Percentiles rank a stretch among this genome's conserved stretches.
These are phyloP conservation scores for Paecilomyces sp. DNA, from an alignment of 2,329 filamentous ascomycete genomes.

Conservation along the genomic window DNA sequence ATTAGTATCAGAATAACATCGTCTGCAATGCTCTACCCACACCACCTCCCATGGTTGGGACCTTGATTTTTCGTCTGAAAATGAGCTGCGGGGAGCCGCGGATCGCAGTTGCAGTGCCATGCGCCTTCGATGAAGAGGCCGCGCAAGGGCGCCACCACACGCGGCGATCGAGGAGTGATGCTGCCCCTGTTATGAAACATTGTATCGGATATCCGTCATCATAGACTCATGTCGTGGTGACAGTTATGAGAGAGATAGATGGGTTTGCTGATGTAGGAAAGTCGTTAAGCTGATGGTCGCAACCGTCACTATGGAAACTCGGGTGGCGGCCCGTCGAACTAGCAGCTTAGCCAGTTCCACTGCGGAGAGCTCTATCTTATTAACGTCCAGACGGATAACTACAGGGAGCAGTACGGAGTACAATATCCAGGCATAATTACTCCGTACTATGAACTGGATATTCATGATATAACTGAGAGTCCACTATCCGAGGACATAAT, in stretches of 20 bases:
- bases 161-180: constrained; percentile 13
- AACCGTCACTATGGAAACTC: not conserved
- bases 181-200: constrained; percentile 14
- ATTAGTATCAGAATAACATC: constrained; percentile 1
- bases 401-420: too few relatives aligned
- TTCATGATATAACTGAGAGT: too few relatives aligned
- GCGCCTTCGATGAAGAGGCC: constrained; percentile 37
- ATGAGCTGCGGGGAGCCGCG: constrained; percentile 46
- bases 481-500: too few relatives aligned
- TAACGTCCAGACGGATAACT: too few relatives aligned
- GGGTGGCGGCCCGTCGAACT: not conserved
- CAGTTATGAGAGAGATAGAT: not conserved
- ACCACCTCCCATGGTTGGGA: constrained; percentile 50
- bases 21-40: constrained; percentile 21
- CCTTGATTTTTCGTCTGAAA: constrained; percentile 53
- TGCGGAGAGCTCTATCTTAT: not conserved
- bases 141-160: constrained; percentile 13
- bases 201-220: constrained; percentile 9
- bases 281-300: not conserved
- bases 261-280: not conserved
- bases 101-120: constrained; percentile 52
- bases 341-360: not conserved
- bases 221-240: not conserved
- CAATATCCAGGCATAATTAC: too few relatives aligned
- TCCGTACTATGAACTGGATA: too few relatives aligned